Evolutionary conservation across 306 rosid species (phyloP).

Genomic region (Cajanus cajan): DNA sequence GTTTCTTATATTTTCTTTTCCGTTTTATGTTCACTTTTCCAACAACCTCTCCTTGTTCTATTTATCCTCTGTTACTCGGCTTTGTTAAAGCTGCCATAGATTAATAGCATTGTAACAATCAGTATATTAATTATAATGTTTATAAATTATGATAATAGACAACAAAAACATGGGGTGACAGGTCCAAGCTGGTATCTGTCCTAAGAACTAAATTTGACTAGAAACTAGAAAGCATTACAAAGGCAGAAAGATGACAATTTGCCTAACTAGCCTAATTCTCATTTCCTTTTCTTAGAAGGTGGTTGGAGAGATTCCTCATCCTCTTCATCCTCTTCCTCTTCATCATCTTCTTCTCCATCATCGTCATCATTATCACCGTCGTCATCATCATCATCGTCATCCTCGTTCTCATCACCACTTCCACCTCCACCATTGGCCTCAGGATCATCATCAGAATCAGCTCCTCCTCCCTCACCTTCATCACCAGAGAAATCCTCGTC

Average conservation of each 20-base stretch:
- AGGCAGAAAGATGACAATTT: background rate
- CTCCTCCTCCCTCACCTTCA: slow-evolving; percentile 66
- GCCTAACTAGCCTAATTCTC: slow-evolving; percentile 33
- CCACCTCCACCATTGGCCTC: slow-evolving; percentile 62
- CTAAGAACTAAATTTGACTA: slow-evolving; percentile 29
- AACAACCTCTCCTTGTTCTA: background rate
- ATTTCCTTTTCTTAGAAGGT: slow-evolving; percentile 82
- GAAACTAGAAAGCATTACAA: slow-evolving; percentile 15
- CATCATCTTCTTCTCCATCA: slow-evolving; percentile 50
- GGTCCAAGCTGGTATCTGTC: slow-evolving; percentile 29
- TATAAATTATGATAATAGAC: slow-evolving; percentile 1
- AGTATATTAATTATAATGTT: slow-evolving; percentile 1
- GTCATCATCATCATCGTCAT: background rate
- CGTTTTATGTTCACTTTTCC: background rate
- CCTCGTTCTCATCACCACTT: slow-evolving; percentile 44
- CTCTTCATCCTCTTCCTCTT: slow-evolving; percentile 33
- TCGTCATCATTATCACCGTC: slow-evolving; percentile 28
- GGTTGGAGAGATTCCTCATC: slow-evolving; percentile 69
- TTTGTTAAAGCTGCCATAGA: background rate
- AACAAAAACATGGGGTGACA: slow-evolving; percentile 2
- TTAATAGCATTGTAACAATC: background rate
- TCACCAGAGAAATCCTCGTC: slow-evolving; percentile 69
- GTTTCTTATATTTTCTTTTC: background rate
- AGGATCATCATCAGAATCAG: slow-evolving; percentile 59
- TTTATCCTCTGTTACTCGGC: background rate